Evolutionary conservation across 805 yeast species (phyloP), one percentile per base, ranked within the genome.

Genomic region (Candida ficus): DNA sequence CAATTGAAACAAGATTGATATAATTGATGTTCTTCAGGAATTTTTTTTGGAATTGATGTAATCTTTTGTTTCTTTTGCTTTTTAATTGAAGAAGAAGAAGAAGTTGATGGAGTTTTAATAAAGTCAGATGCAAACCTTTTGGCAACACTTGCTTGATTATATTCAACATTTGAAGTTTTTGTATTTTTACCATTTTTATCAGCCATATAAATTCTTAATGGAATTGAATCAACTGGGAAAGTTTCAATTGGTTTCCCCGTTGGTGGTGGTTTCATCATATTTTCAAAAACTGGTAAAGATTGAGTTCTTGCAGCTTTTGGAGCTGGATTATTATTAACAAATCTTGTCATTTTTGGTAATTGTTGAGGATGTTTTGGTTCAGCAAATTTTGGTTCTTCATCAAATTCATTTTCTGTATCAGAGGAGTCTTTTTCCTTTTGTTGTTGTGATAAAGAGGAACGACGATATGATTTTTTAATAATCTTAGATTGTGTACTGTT

Each of bases 251-350:
- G 47, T 27, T 41, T 43, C 42, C 50, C 33, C 22, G 20, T 35
- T 6, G 38, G 18, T 20, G 43, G 37, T 37, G 39, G 36, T 35
- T 43, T 39, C 36, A 47, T 34, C 47, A 42, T 42, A 18, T 43
- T 41, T 8, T 55, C 55, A 38, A 56, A 55, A 3, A 44, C 48
- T 16, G 75, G 75, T 30, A 69, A 49, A 2, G 75, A 69, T 47
- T 66, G 70, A 1, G 75, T 68, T 51, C 73, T 60, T 23, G 52
- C 61, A 5, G 75, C 75, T 48, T 63, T 68, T 39, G 71, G 73
- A n/a, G 73, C 73, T 4, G 72, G 71, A 28, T 56, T 61, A 31
- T 66, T 64, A 47, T 68, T 68, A n/a, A 66, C 67, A 38, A 53
- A 60, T 38, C 71, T 57, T 33, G 54, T 57, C 46, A 42, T 35